These are phyloP conservation scores for Xylaria sp. DNA, from an alignment of 2,329 filamentous ascomycete species.

Conservation along the genomic window DNA sequence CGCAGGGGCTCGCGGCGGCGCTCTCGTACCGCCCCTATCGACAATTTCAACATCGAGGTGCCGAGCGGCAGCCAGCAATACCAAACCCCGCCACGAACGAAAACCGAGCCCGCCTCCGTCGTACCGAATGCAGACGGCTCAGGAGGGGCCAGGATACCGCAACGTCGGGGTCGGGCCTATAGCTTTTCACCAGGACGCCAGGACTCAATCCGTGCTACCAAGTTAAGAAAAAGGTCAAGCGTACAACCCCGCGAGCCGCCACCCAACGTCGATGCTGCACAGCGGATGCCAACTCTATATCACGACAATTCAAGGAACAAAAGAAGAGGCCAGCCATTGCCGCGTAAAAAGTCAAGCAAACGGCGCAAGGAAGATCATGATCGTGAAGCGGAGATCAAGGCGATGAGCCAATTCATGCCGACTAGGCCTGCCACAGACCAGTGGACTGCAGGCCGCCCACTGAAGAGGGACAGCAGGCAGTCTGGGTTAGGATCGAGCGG, in stretches of 20 bases:
- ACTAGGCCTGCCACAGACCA: constrained; percentile 69
- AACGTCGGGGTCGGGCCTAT: constrained; percentile 62
- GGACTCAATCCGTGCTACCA: constrained; percentile 61
- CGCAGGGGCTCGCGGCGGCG: constrained; percentile 75
- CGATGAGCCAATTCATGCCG: constrained; percentile 78
- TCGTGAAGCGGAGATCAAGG: constrained; percentile 87
- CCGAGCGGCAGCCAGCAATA: constrained; percentile 37
- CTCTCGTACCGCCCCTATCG: constrained; percentile 50
- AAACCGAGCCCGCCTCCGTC: constrained; percentile 43
- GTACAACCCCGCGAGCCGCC: constrained; percentile 29
- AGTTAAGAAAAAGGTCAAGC: constrained; percentile 44
- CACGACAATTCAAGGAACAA: constrained; percentile 64
- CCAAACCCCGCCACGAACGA: constrained; percentile 38
- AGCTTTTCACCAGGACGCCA: constrained; percentile 71
- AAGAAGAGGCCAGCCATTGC: constrained; percentile 67
- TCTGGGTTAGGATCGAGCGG: constrained; percentile 64
- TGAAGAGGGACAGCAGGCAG: constrained; percentile 73
- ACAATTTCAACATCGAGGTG: constrained; percentile 37
- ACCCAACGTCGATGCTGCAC: constrained; percentile 39
- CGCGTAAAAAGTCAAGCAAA: constrained; percentile 79
- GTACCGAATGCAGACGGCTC: constrained; percentile 41
- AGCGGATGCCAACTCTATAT: constrained; percentile 64
- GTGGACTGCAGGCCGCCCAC: constrained; percentile 67
- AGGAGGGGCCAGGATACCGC: constrained; percentile 48
- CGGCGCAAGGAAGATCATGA: constrained; percentile 78